Evolutionary conservation across 495 filamentous ascomycete species (phyloP).

Genomic region (Hypoxylon intermedium): DNA sequence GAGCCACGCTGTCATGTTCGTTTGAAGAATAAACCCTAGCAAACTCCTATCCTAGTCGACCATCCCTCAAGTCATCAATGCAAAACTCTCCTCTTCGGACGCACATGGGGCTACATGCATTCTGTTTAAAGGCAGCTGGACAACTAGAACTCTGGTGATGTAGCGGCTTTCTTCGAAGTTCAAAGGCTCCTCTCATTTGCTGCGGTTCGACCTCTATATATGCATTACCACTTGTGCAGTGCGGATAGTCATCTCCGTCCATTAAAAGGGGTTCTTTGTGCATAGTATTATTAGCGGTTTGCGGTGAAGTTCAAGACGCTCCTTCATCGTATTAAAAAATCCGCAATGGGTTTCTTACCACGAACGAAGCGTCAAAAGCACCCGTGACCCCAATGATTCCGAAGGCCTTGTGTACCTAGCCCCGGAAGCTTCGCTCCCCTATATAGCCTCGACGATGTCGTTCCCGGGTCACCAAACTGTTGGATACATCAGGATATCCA

Average conservation of each 20-base stretch:
- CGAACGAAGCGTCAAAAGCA: conserved; percentile 47
- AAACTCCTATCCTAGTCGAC: too few relatives aligned
- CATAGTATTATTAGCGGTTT: conserved; percentile 16
- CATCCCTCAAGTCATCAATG: too few relatives aligned
- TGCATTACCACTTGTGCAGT: conserved; percentile 31
- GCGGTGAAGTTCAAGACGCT: conserved; percentile 57
- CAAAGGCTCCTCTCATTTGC: conserved; percentile 59
- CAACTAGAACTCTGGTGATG: conserved; percentile 49
- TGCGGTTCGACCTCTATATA: conserved; percentile 55
- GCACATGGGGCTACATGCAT: too few relatives aligned
- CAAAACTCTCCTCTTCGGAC: too few relatives aligned
- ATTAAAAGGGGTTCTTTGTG: background rate
- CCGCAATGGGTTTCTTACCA: conserved; percentile 61
- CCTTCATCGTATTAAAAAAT: conserved; percentile 61
- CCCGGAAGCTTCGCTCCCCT: conserved; percentile 61
- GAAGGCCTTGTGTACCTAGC: conserved; percentile 62
- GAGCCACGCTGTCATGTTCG: too few relatives aligned
- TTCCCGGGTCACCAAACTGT: conserved; percentile 52
- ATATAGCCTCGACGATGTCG: conserved; percentile 58
- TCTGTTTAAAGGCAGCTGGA: too few relatives aligned
- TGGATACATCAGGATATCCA: conserved; percentile 58
- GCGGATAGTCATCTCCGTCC: conserved; percentile 1
- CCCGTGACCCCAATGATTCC: conserved; percentile 61
- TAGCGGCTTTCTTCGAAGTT: conserved; percentile 61
- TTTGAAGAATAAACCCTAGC: too few relatives aligned